Evolutionary conservation across 306 rosid genomes (phyloP), one percentile per base, ranked within the genome.

Genomic region (Purshia tridentata): DNA sequence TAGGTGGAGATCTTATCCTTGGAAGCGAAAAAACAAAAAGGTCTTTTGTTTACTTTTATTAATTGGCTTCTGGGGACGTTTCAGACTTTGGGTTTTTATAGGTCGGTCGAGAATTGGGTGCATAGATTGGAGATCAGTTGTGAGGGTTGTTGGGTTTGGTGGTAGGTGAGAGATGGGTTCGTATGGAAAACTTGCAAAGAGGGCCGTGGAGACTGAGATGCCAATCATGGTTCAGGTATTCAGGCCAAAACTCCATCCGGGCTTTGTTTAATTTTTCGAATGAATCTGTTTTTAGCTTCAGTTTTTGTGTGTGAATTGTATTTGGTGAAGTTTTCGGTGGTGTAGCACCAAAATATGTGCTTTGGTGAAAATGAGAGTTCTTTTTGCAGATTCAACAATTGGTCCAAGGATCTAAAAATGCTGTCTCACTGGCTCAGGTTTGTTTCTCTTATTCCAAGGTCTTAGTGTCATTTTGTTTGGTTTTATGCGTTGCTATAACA

Each of bases 351-450:
- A 72, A 22, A 0, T 66, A 20, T 22, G 15, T 53, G 59, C 46
- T 39, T 69, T 71, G 63, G 75, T 65, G 69, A 61, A 39, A 63
- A 55, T 78, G 52, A 48, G 19, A 7, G 46, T 69, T 76, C 54
- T 58, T 86, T 75, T 75, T 67, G 76, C 83, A 86, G 91, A 81
- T 86, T 55, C 91, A 86, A 50, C 85, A 86, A 67, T 12, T 86
- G 77, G 15, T 74, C 62, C 83, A 83, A 65, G 84, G 83, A 71
- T 64, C 72, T 60, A 77, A 64, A 75, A 67, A 81, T 72, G 84
- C 79, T 18, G 52, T 84, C 80, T 86, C 91, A n/a, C 74, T 86
- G 76, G 88, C 88, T 16, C 91, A 86, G 91, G 91, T 86, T 22
- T 12, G 82, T 59, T 51, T 82, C 73, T 29, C 37, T 76, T 10